A percentile compares a stretch with the other conserved stretches of the same genome.
These are phyloP conservation scores for Metschnikowia picachoensis DNA, from an alignment of 805 yeast genomes.

Conservation along the genomic window DNA sequence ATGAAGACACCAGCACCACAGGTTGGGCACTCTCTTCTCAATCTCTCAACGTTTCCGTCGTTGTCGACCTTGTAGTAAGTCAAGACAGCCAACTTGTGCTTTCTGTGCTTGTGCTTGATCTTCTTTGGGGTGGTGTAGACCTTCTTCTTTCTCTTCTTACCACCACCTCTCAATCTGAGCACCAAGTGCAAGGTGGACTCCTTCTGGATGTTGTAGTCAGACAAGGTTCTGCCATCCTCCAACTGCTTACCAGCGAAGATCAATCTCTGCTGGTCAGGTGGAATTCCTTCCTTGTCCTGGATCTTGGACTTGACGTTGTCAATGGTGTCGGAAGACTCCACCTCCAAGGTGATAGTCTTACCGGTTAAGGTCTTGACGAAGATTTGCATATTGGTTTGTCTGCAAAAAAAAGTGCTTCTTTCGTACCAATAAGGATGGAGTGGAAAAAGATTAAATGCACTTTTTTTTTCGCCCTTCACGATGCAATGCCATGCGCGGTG, in stretches of 20 bases:
- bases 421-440: constrained; percentile 35
- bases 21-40: constrained; percentile 95
- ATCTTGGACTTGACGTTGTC: constrained; percentile 98
- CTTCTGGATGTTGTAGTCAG: constrained; percentile 99
- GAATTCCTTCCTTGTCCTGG: constrained; percentile 99
- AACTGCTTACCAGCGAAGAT: constrained; percentile 99
- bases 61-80: constrained; percentile 99
- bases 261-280: constrained; percentile 99
- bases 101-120: constrained; percentile 99
- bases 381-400: constrained; percentile 71
- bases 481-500: constrained; percentile 3
- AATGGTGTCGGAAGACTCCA: constrained; percentile 97
- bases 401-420: constrained; percentile 44
- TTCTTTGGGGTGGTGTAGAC: constrained; percentile 99
- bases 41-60: constrained; percentile 97
- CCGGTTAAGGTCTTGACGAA: constrained; percentile 99
- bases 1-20: constrained; percentile 99
- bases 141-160: constrained; percentile 99
- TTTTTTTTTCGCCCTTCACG: constrained; percentile 4
- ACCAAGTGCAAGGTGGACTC: constrained; percentile 97
- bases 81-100: constrained; percentile 98
- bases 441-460: constrained; percentile 7
- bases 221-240: constrained; percentile 98
- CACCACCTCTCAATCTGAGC: constrained; percentile 88
- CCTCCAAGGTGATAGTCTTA: constrained; percentile 98